Conservation (phyloP, 2,329 filamentous ascomycete species). For the Cercospora citrullina region DNA sequence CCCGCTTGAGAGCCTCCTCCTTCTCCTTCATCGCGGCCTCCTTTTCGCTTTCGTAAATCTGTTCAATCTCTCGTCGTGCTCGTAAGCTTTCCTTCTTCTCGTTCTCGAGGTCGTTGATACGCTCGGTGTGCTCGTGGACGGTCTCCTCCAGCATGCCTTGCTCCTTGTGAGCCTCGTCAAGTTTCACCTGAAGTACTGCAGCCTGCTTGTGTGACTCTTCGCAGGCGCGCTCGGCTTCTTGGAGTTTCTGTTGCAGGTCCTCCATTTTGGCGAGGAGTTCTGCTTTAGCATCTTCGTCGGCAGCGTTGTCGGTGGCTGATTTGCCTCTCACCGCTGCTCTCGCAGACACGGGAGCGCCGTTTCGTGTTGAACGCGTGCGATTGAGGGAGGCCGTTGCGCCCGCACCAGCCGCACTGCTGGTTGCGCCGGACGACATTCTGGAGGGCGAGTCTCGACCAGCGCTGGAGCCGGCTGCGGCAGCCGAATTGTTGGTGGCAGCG, state of each 20-base stretch:
- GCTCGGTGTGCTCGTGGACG: slow-evolving; percentile 81
- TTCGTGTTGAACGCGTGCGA: slow-evolving; percentile 62
- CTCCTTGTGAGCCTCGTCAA: slow-evolving; percentile 82
- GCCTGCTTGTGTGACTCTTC: slow-evolving; percentile 66
- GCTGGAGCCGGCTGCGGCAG: slow-evolving; percentile 6
- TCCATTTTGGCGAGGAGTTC: slow-evolving; percentile 78
- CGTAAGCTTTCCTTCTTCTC: slow-evolving; percentile 81
- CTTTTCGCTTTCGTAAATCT: slow-evolving; percentile 87
- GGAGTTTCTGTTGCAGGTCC: slow-evolving; percentile 78
- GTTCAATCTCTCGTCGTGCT: slow-evolving; percentile 86
- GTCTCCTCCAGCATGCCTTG: slow-evolving; percentile 85
- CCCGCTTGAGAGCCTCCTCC: slow-evolving; percentile 77
- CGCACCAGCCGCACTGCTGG: slow-evolving; percentile 17
- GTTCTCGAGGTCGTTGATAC: slow-evolving; percentile 75
- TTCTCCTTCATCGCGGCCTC: slow-evolving; percentile 87
- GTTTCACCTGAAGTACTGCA: slow-evolving; percentile 77
- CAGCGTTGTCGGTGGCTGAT: slow-evolving; percentile 35
- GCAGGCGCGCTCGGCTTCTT: slow-evolving; percentile 83
- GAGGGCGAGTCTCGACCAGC: slow-evolving; percentile 27
- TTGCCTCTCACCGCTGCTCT: slow-evolving; percentile 66
- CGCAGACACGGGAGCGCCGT: slow-evolving; percentile 67
- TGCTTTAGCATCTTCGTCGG: slow-evolving; percentile 68
- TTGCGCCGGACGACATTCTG: slow-evolving; percentile 22
- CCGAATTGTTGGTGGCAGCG: slow-evolving; percentile 7
- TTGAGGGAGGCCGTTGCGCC: slow-evolving; percentile 29